Base-by-base conservation (phyloP, 768 basidiomycete genomes). In the Neoboletus magnificus region DNA sequence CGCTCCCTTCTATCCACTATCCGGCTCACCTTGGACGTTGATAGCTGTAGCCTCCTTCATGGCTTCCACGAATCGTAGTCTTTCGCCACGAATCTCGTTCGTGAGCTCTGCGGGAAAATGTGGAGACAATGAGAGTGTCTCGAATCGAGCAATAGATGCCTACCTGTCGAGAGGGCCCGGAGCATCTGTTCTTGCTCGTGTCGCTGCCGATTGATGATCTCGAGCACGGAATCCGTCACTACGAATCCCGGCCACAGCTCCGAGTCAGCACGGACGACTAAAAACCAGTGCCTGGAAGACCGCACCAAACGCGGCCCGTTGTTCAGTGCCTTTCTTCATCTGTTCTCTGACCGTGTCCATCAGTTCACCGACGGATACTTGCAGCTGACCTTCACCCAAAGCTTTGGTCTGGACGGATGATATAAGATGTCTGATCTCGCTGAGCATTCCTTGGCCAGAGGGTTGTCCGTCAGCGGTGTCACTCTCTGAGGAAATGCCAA, bases 11-110 rank as follows among this genome's bases (percentile, higher is more conserved):
- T 18, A 41, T 41, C 4, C 4, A 8, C 45, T 35, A 45, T 33
- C 10, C 30, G 16, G 55, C 74, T 66, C 70, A 88, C 90, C 75
- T 68, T 90, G 86, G 3, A 95, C 84, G 59, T 94, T 93, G 62
- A 95, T 89, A 2, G 84, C 83, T 0, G 93, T 95, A 1, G 91
- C 93, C 62, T 93, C 89, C 67, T 90, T 90, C 92, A 94, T 95
- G n/a, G 93, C 91, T 63, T 95, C 93, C 6, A 94, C 89, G 62
- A 95, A 94, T 7, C 89, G 78, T 51, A 94, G 72, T 45, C 91
- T 74, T 71, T 94, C 92, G 1, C 93, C 91, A 50, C 86, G 85
- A 50, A 95, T 93, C 62, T 94, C 93, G 53, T 82, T 79, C 4
- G 86, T 86, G 22, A 95, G 79, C 66, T 91, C 92, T 91, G 62